Evolutionary conservation across 495 filamentous ascomycete genomes (phyloP), one percentile per base, ranked within the genome.

Genomic region (Penicillium daleae): DNA sequence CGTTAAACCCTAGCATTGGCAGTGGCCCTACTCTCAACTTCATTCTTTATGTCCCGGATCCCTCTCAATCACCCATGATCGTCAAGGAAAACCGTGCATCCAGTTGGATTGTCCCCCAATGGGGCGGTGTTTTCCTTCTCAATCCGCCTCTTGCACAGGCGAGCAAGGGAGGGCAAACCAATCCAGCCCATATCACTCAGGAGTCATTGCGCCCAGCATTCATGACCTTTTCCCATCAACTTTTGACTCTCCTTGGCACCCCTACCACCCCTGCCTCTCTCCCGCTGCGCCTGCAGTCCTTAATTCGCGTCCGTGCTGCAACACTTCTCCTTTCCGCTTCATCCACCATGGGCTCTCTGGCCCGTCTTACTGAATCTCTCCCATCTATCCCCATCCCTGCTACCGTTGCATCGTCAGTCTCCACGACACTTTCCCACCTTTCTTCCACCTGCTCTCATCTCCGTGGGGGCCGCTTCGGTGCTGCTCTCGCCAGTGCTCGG

Each of bases 91-190:
- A 84, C 53, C 84, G 85, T n/a, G 90, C 88, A 2, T 93, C 89
- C 39, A 95, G 91, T 58, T 99, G 93, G 91, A 82, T 98, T 51
- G 87, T 98, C 21, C 96, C 96, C 0, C 95, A 99, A 80, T 98
- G 96, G 96, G 95, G 95, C 55, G 92, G 93, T 10, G 90, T 97
- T 15, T 87, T 89, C 70, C 87, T 97, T 51, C 77, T 96, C 42
- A 90, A 94, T 44, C 83, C 85, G 9, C 73, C 85, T 0, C 58
- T 78, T 61, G n/a, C 71, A 57, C 55, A 48, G 33, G 10, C 73
- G 46, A 77, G 66, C 27, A 65, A 57, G 26, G 52, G 49, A 40
- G 62, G 62, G 40, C 62, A 57, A n/a, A 58, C 70, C 24, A 76
- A 78, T 62, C 73, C 72, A 35, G 48, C 63, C 5, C 75, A 80